phyloP scores from a whole-genome alignment of 805 yeast genomes.

The Yamadazyma tumulicola region DNA sequence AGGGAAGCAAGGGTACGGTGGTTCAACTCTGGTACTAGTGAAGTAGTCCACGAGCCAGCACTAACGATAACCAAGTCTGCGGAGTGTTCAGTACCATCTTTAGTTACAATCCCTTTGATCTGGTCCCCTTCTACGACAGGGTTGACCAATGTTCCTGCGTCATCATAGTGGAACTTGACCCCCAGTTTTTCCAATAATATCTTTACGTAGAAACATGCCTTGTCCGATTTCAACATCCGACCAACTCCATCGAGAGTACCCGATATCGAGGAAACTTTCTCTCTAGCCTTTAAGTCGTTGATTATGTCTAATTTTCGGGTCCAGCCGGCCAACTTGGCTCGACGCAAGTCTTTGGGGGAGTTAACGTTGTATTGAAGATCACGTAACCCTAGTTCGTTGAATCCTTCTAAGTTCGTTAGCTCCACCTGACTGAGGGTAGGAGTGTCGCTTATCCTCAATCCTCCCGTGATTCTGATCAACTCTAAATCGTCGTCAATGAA shows the following conservation, averaged over 20 bases:
- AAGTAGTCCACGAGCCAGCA: conserved; percentile 28
- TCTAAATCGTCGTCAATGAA: conserved; percentile 14
- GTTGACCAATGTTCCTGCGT: conserved; percentile 22
- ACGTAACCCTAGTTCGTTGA: conserved; percentile 21
- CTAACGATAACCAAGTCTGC: conserved; percentile 22
- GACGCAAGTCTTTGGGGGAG: conserved; percentile 20
- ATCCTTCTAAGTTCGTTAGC: conserved; percentile 18
- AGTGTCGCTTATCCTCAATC: conserved; percentile 22
- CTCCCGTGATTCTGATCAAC: conserved; percentile 24
- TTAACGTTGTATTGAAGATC: conserved; percentile 27
- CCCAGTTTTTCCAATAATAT: conserved; percentile 23
- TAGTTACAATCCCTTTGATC: conserved; percentile 17
- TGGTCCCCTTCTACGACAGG: conserved; percentile 11
- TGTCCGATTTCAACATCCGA: conserved; percentile 32
- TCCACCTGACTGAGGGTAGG: conserved; percentile 13
- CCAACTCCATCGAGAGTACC: conserved; percentile 16
- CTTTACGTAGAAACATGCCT: conserved; percentile 27
- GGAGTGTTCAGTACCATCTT: conserved; percentile 21
- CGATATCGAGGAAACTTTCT: not conserved
- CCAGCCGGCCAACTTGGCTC: conserved; percentile 28
- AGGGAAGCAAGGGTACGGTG: conserved; percentile 34
- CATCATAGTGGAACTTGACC: conserved; percentile 28
- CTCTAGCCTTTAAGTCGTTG: conserved; percentile 1
- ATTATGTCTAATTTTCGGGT: conserved; percentile 17
- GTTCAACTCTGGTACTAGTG: conserved; percentile 28